phyloP scores from a whole-genome alignment of 139 green algal genomes.

The Chlamydomonas incerta region DNA sequence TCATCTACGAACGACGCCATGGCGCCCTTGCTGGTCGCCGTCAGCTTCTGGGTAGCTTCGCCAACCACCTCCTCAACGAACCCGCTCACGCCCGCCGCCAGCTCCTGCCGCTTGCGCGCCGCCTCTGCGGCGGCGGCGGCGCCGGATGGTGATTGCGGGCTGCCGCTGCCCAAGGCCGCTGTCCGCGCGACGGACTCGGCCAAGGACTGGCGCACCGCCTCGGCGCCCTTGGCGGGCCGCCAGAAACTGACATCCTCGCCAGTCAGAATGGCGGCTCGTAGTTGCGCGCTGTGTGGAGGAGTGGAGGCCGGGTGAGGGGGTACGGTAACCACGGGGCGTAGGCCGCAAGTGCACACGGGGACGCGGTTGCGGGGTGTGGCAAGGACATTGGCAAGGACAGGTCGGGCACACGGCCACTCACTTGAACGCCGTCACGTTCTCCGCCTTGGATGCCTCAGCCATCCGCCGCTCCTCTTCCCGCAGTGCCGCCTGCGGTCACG shows the following conservation, averaged over 20 bases:
- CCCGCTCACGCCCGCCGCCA: no score
- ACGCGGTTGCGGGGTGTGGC: neutral
- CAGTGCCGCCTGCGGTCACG: neutral
- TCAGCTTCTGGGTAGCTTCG: neutral
- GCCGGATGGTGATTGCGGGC: no score
- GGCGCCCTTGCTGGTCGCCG: neutral
- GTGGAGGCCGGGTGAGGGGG: neutral
- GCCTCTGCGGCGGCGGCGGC: no score
- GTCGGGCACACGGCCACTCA: neutral
- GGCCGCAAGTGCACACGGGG: neutral
- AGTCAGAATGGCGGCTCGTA: conserved; percentile 38
- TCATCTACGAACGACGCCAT: conserved; percentile 28
- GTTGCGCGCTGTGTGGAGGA: conserved; percentile 2
- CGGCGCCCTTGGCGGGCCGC: neutral
- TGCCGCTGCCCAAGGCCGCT: neutral
- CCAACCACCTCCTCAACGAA: no score
- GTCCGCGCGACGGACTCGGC: neutral
- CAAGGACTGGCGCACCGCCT: neutral
- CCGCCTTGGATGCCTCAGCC: conserved; percentile 1
- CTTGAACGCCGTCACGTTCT: conserved; percentile 1
- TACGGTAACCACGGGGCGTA: no score
- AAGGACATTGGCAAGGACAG: neutral
- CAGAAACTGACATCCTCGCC: conserved; percentile 45
- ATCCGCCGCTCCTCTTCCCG: conserved; percentile 17
- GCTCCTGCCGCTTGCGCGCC: no score